Base-by-base conservation (phyloP, 148 eudicot species). In the Rhododendron henanense region DNA sequence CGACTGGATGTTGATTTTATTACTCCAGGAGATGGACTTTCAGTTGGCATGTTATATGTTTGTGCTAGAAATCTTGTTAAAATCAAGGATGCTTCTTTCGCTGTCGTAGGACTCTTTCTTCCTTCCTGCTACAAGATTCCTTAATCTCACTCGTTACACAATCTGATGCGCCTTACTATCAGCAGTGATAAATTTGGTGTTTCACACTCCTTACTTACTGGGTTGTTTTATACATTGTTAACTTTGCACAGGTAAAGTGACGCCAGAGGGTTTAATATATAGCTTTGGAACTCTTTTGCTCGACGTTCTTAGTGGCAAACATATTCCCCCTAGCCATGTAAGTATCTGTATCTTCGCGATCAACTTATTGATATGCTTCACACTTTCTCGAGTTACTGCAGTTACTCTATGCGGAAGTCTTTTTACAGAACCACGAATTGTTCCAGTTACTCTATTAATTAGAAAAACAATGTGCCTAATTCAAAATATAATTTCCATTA, bases 311-410 rank as follows among this genome's bases (percentile, higher is more conserved):
- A 94, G 94, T n/a, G 94, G 96, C 61, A 93, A 93, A 79, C 95
- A 93, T 82, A 93, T 93, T 83, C 95, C 95, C 48, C 95, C 95
- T 15, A 91, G 96, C 86, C 92, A 90, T 86, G 96, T 93, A 87
- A 88, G 95, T 78, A 67, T 85, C 37, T 39, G 21, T 48, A 41
- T 71, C 77, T 83, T 67, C 73, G 35, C 77, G 53, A 50, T 13
- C 63, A 41, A 75, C 83, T 21, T 79, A 25, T 50, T 79, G 82
- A 79, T 79, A 78, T 45, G 50, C 50, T 47, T 18, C 51, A 44
- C 45, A 41, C 25, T 8, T 77, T 21, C 78, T 31, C 44, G 57
- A 23, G 81, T n/a, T 25, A n/a, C 57, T n/a, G 57, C 81, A 78
- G 55, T 79, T 48, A 55, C 82, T 9, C 57, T 79, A 6, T 31